These are phyloP conservation scores for Yarrowia sp. DNA, from an alignment of 805 yeast species.

Conservation along the genomic window DNA sequence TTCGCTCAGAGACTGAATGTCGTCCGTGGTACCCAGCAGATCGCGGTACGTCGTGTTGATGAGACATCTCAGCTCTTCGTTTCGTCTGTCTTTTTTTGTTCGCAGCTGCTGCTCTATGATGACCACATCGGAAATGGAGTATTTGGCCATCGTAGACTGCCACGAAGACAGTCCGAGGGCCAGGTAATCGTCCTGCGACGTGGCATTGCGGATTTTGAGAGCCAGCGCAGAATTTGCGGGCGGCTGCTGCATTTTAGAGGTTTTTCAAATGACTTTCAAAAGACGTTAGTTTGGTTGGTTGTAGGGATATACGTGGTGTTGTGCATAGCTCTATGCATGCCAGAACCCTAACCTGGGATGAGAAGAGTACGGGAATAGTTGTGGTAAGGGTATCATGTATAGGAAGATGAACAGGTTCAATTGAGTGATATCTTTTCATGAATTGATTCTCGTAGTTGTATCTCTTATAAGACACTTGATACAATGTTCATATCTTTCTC, in stretches of 20 bases:
- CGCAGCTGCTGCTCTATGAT: constrained; percentile 18
- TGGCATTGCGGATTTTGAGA: constrained; percentile 14
- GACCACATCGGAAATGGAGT: constrained; percentile 12
- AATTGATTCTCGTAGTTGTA: too few relatives aligned
- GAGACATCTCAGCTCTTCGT: background rate
- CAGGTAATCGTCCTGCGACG: background rate
- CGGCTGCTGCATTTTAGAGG: constrained; percentile 21
- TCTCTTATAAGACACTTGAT: too few relatives aligned
- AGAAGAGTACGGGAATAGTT: background rate
- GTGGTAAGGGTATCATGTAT: too few relatives aligned
- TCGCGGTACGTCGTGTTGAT: constrained; percentile 9
- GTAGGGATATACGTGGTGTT: constrained; percentile 1
- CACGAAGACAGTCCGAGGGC: constrained; percentile 8
- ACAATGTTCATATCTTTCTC: too few relatives aligned
- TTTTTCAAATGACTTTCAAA: too few relatives aligned
- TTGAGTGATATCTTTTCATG: too few relatives aligned
- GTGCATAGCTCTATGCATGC: background rate
- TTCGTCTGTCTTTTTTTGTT: background rate
- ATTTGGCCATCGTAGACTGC: constrained; percentile 19
- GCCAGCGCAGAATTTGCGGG: constrained; percentile 21
- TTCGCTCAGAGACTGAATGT: constrained; percentile 14
- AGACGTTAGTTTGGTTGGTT: background rate
- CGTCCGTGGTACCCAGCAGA: constrained; percentile 8
- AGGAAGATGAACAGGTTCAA: too few relatives aligned
- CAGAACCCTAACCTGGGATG: constrained; percentile 12